Percentiles rank a stretch among this genome's conserved stretches.
phyloP scores from a whole-genome alignment of 1,284 basidiomycete species.

The Laetiporus sulphureus region DNA sequence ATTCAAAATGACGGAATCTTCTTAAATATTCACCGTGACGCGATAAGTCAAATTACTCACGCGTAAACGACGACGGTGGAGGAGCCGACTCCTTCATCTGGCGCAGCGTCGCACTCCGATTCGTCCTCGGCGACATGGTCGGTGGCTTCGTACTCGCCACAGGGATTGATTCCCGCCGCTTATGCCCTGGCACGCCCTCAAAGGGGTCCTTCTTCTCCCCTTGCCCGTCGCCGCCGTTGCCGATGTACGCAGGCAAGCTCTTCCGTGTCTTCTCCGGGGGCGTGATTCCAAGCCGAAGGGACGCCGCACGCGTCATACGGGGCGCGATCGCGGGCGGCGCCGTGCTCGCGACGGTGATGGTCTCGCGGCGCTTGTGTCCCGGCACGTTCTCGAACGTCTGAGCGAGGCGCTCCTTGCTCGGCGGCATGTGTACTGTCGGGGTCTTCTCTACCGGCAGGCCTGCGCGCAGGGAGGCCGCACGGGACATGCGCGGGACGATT shows the following conservation, averaged over 20 bases:
- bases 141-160: constrained; percentile 63
- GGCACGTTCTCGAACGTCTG: constrained; percentile 70
- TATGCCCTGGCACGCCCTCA: constrained; percentile 78
- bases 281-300: constrained; percentile 49
- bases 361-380: constrained; percentile 64
- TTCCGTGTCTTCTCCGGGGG: constrained; percentile 14
- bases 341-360: constrained; percentile 66
- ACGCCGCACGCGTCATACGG: constrained; percentile 66
- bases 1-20: too few relatives aligned
- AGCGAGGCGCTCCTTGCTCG: constrained; percentile 51
- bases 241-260: constrained; percentile 3
- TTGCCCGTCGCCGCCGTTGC: constrained; percentile 6
- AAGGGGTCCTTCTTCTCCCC: constrained; percentile 37
- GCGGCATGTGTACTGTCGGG: constrained; percentile 40
- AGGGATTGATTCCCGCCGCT: constrained; percentile 63
- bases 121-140: constrained; percentile 55
- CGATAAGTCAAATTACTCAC: too few relatives aligned
- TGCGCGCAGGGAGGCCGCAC: constrained; percentile 69
- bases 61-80: constrained; percentile 60
- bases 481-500: constrained; percentile 73
- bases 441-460: constrained; percentile 35
- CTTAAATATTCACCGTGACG: too few relatives aligned
- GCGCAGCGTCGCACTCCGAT: constrained; percentile 63
- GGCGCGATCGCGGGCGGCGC: constrained; percentile 67
- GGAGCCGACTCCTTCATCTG: constrained; percentile 50